Base-by-base conservation (phyloP, 75 land plant species). In the Cryptomeria japonica region DNA sequence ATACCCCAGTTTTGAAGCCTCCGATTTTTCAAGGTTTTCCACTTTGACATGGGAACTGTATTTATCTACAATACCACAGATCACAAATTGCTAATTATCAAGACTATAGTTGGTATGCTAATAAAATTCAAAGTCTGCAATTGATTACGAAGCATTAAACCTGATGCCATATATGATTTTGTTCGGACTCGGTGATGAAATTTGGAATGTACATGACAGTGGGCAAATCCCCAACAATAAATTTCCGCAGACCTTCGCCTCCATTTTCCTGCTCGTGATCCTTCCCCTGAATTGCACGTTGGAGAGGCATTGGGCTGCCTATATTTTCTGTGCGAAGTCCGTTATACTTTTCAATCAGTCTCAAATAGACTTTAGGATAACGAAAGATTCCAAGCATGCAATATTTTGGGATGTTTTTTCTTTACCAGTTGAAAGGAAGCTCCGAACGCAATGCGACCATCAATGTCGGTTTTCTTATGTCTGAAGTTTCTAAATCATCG, bases 1-100 rank as follows among this genome's bases (percentile, higher is more conserved):
- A 86, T 89, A 98, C 99, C 99, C 99, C 99, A 98, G 85, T 98
- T 96, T 87, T 98, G 99, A 19, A 98, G 88, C 87, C 98, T 91
- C 84, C 99, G 89, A 78, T 96, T 96, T 90, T 92, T 96, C 89
- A 98, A 87, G 38, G 93, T 85, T 86, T 96, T 98, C 99, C 99
- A 98, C 88, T 95, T 98, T 49, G 98, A 89, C 41, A 89, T 86
- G 10, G 99, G 95, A 22, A 92, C 96, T 80, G 88, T 58, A 86
- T 98, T 93, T 51, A 96, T 95, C 99, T 98, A 78, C 56, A 47
- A 88, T 41, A 76, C 46, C 84, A 82, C 46, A 32, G 42, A 13
- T 82, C 13, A 13, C 53, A 46, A 22, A n/a, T 46, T 82, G 53
- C 46, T n/a, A n/a, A n/a, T 28, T 82, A 41, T n/a, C 32, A n/a